Evolutionary conservation across 2,329 filamentous ascomycete species (phyloP).

Genomic region (Coniella lustricola): DNA sequence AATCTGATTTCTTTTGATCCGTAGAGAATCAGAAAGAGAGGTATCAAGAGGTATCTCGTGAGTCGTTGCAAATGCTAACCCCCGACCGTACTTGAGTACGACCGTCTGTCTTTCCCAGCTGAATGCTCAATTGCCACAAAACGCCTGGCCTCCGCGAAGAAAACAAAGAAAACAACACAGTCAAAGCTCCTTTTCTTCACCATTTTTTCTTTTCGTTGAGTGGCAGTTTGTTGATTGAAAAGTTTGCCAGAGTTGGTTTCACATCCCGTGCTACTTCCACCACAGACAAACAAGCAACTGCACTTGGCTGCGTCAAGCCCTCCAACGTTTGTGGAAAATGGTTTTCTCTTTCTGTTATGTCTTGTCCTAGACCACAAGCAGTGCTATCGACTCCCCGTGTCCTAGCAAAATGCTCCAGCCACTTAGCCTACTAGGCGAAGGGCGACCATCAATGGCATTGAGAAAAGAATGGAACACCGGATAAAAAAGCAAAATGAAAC

Average conservation of each 20-base stretch:
- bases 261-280: constrained; percentile 13
- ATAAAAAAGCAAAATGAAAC: constrained; percentile 1
- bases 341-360: constrained; percentile 4
- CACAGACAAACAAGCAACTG: neutral
- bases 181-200: constrained; percentile 1
- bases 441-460: constrained; percentile 11
- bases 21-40: constrained; percentile 4
- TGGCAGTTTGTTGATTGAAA: neutral
- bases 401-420: constrained; percentile 14
- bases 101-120: constrained; percentile 2
- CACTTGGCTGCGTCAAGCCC: constrained; percentile 1
- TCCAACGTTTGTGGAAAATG: constrained; percentile 3
- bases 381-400: constrained; percentile 8
- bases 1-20: neutral
- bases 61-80: constrained; percentile 17
- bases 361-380: constrained; percentile 11
- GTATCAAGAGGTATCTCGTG: constrained; percentile 17
- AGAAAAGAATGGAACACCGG: constrained; percentile 7
- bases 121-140: constrained; percentile 8
- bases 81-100: constrained; percentile 13
- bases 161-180: neutral
- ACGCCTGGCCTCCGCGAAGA: constrained; percentile 3
- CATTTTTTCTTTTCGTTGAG: neutral
- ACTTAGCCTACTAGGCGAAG: constrained; percentile 11
- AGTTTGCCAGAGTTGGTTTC: constrained; percentile 5